A percentile compares a stretch with the other conserved stretches of the same genome.
Evolutionary conservation across 2,329 filamentous ascomycete genomes (phyloP).

Genomic region (Hymenoscyphus fructigenus): DNA sequence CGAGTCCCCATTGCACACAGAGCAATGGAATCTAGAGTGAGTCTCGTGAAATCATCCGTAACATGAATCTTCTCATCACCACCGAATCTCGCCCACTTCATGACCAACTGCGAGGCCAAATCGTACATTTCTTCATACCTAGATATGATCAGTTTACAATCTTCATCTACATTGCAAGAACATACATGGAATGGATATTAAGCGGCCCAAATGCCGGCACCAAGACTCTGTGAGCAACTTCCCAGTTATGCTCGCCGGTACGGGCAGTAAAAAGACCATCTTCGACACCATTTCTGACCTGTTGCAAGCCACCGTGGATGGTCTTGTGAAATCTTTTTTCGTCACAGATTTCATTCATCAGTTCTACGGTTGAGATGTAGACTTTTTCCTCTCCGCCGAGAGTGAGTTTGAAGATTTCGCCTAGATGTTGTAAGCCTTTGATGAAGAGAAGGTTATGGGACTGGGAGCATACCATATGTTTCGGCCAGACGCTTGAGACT

Average conservation of each 20-base stretch:
- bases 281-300: slow-evolving; percentile 59
- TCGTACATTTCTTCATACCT: slow-evolving; percentile 66
- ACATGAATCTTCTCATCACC: slow-evolving; percentile 55
- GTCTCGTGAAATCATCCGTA: slow-evolving; percentile 66
- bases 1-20: slow-evolving; percentile 72
- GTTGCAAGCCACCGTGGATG: slow-evolving; percentile 47
- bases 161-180: no score
- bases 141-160: neutral
- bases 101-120: slow-evolving; percentile 61
- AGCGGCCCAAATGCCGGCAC: slow-evolving; percentile 50
- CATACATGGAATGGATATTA: slow-evolving; percentile 60
- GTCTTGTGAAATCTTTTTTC: slow-evolving; percentile 65
- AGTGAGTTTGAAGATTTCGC: slow-evolving; percentile 57
- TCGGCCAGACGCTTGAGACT: slow-evolving; percentile 59
- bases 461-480: slow-evolving; percentile 55
- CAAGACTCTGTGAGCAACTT: slow-evolving; percentile 63
- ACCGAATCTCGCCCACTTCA: slow-evolving; percentile 69
- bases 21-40: slow-evolving; percentile 71
- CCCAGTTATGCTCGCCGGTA: slow-evolving; percentile 60
- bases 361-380: slow-evolving; percentile 51
- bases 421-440: slow-evolving; percentile 11
- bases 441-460: neutral
- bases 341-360: slow-evolving; percentile 64
- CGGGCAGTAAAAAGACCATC: slow-evolving; percentile 66
- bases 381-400: slow-evolving; percentile 49